These are phyloP conservation scores for Stereocaulon alpinum DNA, from an alignment of 495 filamentous ascomycete genomes.

Conservation along the genomic window DNA sequence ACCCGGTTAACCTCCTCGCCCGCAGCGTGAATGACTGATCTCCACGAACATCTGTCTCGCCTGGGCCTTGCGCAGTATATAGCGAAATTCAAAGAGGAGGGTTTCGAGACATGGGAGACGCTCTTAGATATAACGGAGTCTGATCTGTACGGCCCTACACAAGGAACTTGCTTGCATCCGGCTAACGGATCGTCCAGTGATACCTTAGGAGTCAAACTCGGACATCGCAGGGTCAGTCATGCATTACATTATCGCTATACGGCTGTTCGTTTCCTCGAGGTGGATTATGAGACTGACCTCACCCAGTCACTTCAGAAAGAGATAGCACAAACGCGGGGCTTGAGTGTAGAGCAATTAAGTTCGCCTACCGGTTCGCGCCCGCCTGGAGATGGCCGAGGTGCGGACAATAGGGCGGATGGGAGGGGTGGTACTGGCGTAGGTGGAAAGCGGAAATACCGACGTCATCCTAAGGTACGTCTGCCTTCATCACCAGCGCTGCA, in stretches of 20 bases:
- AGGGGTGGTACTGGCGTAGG: constrained; percentile 17
- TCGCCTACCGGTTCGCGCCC: constrained; percentile 30
- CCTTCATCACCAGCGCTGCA: background rate
- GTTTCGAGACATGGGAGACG: constrained; percentile 77
- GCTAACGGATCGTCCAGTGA: constrained; percentile 35
- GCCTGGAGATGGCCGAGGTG: constrained; percentile 5
- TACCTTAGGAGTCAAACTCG: constrained; percentile 61
- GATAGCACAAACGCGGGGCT: constrained; percentile 47
- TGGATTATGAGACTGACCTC: background rate
- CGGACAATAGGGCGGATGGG: constrained; percentile 23
- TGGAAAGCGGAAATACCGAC: constrained; percentile 63
- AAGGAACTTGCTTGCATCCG: background rate
- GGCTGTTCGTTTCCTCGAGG: background rate
- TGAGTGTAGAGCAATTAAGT: constrained; percentile 28
- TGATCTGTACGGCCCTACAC: constrained; percentile 45
- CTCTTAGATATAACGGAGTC: constrained; percentile 73
- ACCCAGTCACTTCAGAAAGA: constrained; percentile 35
- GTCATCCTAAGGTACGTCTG: constrained; percentile 59
- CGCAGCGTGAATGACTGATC: constrained; percentile 39
- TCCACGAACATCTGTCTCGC: constrained; percentile 53
- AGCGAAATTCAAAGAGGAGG: constrained; percentile 58
- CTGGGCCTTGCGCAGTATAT: constrained; percentile 67
- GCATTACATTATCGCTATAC: background rate
- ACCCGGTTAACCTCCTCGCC: background rate
- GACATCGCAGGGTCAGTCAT: constrained; percentile 54